Conservation (phyloP, 257 asterid species). For the Orobanche coerulescens region DNA sequence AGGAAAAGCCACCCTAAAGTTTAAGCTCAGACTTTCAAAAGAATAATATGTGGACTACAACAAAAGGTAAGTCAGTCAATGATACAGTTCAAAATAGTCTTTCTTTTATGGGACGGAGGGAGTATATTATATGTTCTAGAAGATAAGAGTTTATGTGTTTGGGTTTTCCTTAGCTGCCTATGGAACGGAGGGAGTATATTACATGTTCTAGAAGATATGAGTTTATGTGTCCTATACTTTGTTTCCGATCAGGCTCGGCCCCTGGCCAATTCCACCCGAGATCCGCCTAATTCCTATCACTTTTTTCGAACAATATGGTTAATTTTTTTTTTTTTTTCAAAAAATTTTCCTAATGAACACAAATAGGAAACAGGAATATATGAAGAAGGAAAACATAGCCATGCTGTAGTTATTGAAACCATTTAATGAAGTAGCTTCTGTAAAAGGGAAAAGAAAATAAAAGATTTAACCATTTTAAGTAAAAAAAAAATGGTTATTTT, state of each 20-base stretch:
- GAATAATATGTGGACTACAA: slow-evolving; percentile 13
- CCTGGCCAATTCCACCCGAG: too few relatives aligned
- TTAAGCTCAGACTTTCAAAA: slow-evolving; percentile 25
- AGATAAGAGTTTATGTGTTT: too few relatives aligned
- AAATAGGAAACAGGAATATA: too few relatives aligned
- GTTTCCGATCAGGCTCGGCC: too few relatives aligned
- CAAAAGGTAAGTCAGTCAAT: background rate
- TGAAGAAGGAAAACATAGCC: too few relatives aligned
- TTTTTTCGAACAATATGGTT: background rate
- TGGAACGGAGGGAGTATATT: too few relatives aligned
- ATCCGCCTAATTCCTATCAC: too few relatives aligned
- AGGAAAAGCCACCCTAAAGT: slow-evolving; percentile 11
- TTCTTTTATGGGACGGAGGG: too few relatives aligned
- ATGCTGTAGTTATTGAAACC: background rate
- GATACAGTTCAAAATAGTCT: background rate
- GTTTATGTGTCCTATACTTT: too few relatives aligned
- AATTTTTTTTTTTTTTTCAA: background rate
- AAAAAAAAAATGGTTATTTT: slow-evolving; percentile 7
- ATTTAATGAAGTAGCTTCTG: background rate
- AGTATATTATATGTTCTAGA: too few relatives aligned
- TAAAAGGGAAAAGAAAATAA: background rate
- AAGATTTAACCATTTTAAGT: slow-evolving; percentile 11
- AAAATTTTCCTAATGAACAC: background rate
- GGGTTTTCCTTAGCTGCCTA: too few relatives aligned
- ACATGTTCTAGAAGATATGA: too few relatives aligned